Evolutionary conservation across 1,284 basidiomycete genomes (phyloP), one percentile per base, ranked within the genome.

Genomic region (Puccinia novopanici): DNA sequence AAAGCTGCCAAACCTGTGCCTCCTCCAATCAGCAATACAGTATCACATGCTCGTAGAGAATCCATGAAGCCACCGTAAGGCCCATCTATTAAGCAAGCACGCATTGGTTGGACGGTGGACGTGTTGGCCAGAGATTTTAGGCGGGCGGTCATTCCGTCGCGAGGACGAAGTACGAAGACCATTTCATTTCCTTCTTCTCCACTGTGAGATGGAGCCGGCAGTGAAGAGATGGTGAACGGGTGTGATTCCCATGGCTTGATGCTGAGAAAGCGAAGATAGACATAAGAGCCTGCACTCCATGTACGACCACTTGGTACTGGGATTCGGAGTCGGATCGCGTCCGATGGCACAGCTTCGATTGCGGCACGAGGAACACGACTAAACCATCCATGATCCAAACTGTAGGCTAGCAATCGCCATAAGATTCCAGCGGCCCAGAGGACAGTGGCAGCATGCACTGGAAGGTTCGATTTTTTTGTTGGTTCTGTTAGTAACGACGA

Each of bases 281-380:
- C 86, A 82, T 88, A 87, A 82, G 88, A 87, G 3, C 88, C 88
- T 0, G 87, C 86, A 4, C 81, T 80, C 87, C 87, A 88, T 27
- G 75, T 82, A 48, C 87, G 75, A 19, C 82, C 81, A 19, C 83
- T 82, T n/a, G 70, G 57, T 17, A 80, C 70, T 5, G 85, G 85
- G 71, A 87, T 83, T 71, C 82, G 82, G 55, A 88, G 78, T 72
- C 84, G 84, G 75, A 87, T 80, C 59, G 86, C 84, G 68, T 84
- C 81, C 71, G 85, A 85, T n/a, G 84, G 83, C 48, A 86, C 84
- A 15, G 82, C 65, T 54, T 85, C 84, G 82, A 87, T 77, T 12
- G 84, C 84, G 0, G 86, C 86, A 50, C 81, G 81, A 30, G 67
- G 68, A 22, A 75, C 45, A 15, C 81, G 24, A 17, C 59, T 77